These are phyloP conservation scores for Trypanosoma mega DNA, from an alignment of 208 protist genomes.

Conservation along the genomic window DNA sequence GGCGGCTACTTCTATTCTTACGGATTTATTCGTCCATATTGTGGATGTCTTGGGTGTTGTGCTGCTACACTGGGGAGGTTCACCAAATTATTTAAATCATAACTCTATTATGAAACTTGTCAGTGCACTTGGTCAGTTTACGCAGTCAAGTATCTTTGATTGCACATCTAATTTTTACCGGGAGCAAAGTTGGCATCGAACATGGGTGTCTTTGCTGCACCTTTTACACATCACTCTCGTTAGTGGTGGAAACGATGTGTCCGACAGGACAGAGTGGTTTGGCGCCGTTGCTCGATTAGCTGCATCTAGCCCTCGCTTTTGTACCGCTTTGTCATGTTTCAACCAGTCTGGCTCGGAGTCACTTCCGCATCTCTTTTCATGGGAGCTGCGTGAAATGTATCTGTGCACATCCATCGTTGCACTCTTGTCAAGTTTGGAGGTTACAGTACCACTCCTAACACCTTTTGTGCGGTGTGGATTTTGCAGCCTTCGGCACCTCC, in stretches of 20 bases:
- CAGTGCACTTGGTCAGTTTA: conserved; percentile 55
- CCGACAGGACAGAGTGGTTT: conserved; percentile 30
- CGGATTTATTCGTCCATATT: conserved; percentile 34
- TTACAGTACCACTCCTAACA: conserved; percentile 28
- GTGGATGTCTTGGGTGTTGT: conserved; percentile 35
- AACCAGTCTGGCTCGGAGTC: conserved; percentile 6
- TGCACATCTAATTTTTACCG: conserved; percentile 24
- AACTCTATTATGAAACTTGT: conserved; percentile 36
- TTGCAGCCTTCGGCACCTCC: conserved; percentile 31
- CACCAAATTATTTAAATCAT: conserved; percentile 27
- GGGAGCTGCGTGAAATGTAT: conserved; percentile 64
- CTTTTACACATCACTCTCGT: conserved; percentile 29
- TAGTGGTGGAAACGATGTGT: conserved; percentile 8
- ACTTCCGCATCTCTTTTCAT: conserved; percentile 32
- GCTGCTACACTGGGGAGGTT: conserved; percentile 20
- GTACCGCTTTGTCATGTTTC: conserved; percentile 50
- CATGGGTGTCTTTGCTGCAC: conserved; percentile 58
- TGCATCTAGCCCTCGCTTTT: conserved; percentile 47
- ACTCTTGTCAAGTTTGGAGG: conserved; percentile 36
- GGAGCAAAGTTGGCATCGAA: conserved; percentile 49
- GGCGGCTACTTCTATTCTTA: conserved; percentile 20
- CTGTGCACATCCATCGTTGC: conserved; percentile 42
- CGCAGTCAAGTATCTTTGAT: conserved; percentile 34
- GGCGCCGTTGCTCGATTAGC: conserved; percentile 25
- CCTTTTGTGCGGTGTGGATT: conserved; percentile 54